Evolutionary conservation across 179 eudicot genomes (phyloP), one percentile per base, ranked within the genome.

Genomic region (Vitellaria paradoxa): DNA sequence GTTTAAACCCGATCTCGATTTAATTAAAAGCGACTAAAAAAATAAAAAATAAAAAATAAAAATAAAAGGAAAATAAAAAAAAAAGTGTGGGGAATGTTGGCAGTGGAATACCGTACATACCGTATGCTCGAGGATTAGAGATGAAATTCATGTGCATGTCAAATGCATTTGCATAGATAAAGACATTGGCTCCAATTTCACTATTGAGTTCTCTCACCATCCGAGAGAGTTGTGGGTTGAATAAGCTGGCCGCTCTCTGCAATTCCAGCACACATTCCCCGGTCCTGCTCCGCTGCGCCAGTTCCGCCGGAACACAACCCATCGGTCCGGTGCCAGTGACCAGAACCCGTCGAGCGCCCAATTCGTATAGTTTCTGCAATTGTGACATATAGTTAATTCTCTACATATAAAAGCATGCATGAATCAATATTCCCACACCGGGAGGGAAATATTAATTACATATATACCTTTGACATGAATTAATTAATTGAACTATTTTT

Each of bases 311-410:
- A 15, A 86, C 93, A 37, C 93, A 89, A 0, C 93, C 93, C 77
- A 89, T 60, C 13, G 93, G 93, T 6, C 93, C 93, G 0, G 93
- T 89, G n/a, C 91, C 89, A 0, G 93, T 89, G 72, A 89, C 91
- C 45, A 89, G 75, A 26, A 89, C 93, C 68, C 93, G 82, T 21
- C 93, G 82, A 24, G 91, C 88, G n/a, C 93, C 93, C 79, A 88
- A 50, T 7, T 88, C 85, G 42, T 88, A 82, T 46, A 89, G 74
- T 73, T 50, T 82, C 91, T 89, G 88, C 81, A 76, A 70, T 68
- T 59, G 47, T 42, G 45, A 42, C 3, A 42, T 42, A 42, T 42
- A 42, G 3, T 42, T 42, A 42, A 42, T 42, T 42, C 6, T 42
- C 45, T 42, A 3, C 3, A 4, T 42, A 42, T 42, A 42, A 42